Evolutionary conservation across 2,329 filamentous ascomycete genomes (phyloP), one percentile per base, ranked within the genome.

Genomic region (Aureobasidium leucospermi): DNA sequence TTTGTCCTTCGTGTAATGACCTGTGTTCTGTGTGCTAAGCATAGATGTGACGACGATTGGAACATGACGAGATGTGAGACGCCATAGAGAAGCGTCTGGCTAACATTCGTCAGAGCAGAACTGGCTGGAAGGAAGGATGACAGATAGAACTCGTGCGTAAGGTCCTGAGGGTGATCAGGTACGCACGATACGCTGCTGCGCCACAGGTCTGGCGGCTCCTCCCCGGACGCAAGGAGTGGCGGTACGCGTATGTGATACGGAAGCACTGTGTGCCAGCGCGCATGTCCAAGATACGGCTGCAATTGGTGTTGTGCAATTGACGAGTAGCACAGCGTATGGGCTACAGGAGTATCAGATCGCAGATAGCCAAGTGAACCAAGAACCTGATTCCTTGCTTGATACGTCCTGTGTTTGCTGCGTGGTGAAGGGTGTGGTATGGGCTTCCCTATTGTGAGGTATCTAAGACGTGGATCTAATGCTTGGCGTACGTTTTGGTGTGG

Each of bases 121-220:
- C n/a, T 16, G 11, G 23, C 8, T 29, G 15, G 36, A 41, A 39
- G 15, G 36, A 41, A 39, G 34, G 34, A 52, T 52, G 48, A 52
- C 34, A 52, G 48, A 52, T 52, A 11, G 9, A n/a, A 39, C 13
- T 52, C 48, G 48, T 3, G 36, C 48, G 48, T 39, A 52, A 29
- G 48, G 48, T 10, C 15, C 48, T n/a, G 32, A 31, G 9, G 10
- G 9, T 6, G 48, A 52, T 52, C 48, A 52, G 48, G 9, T 52
- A 41, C 19, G 48, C n/a, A 13, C 13, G 48, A 31, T 31, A 52
- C 13, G 23, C n/a, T 29, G 36, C 48, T 52, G 36, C 48, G 48
- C 48, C 48, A 52, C 48, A 52, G 48, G 32, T 41, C 47, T 49
- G 32, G 32, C 47, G 47, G 19, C 48, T 52, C 15, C 48, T 31